Evolutionary conservation across 306 rosid species (phyloP).

Genomic region (Herpetospermum pedunculosum): DNA sequence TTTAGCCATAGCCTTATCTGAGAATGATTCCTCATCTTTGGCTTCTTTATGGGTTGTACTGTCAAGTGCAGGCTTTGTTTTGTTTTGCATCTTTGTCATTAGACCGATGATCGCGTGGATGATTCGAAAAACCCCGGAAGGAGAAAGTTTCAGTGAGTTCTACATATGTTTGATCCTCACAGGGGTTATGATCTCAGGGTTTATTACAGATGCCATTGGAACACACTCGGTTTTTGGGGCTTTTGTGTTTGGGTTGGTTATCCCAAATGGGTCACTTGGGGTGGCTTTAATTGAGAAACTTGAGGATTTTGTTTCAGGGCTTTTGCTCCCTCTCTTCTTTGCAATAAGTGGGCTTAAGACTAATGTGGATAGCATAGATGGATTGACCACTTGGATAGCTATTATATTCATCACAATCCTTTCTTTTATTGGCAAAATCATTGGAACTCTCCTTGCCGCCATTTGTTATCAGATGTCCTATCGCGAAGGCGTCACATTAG

Average conservation of each 20-base stretch:
- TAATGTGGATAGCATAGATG: conserved; percentile 21
- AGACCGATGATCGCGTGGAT: conserved; percentile 59
- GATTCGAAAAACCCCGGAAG: conserved; percentile 65
- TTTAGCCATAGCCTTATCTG: conserved; percentile 67
- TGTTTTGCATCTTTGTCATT: conserved; percentile 31
- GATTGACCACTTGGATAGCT: conserved; percentile 36
- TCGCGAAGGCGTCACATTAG: conserved; percentile 63
- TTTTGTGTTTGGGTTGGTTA: conserved; percentile 71
- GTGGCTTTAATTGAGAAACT: conserved; percentile 81
- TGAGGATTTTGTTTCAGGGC: conserved; percentile 93
- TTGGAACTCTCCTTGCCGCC: conserved; percentile 51
- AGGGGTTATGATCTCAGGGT: conserved; percentile 83
- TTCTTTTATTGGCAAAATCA: conserved; percentile 55
- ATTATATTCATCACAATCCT: conserved; percentile 43
- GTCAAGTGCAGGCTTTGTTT: conserved; percentile 53
- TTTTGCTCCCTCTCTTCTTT: conserved; percentile 79
- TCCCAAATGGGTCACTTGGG: conserved; percentile 87
- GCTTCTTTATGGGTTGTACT: conserved; percentile 72
- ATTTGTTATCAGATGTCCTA: conserved; percentile 46
- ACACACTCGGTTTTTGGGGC: conserved; percentile 91
- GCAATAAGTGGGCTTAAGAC: conserved; percentile 86
- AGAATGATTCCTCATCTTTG: conserved; percentile 28
- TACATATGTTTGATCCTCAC: conserved; percentile 61
- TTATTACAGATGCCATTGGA: conserved; percentile 84
- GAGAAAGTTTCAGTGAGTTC: conserved; percentile 65